Evolutionary conservation across 2,329 filamentous ascomycete species (phyloP).

Genomic region (Penicillium italicum): DNA sequence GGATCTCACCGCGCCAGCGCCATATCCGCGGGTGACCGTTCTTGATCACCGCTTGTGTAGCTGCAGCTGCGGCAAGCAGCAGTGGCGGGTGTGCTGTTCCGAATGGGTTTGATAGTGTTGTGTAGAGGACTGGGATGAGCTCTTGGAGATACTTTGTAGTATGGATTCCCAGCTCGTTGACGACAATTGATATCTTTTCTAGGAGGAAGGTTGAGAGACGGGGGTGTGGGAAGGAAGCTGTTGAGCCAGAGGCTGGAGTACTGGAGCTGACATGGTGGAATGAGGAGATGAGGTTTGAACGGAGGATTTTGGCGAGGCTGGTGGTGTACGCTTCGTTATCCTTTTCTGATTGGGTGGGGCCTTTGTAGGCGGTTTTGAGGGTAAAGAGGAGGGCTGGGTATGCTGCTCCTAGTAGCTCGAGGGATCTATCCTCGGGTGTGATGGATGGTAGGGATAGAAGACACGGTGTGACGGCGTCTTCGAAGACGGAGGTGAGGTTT

Average conservation of each 20-base stretch:
- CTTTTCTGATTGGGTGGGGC: slow-evolving; percentile 21
- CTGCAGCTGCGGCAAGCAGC: slow-evolving; percentile 51
- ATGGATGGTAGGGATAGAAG: slow-evolving; percentile 73
- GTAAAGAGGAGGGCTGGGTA: slow-evolving; percentile 66
- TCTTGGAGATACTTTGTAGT: slow-evolving; percentile 51
- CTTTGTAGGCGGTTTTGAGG: slow-evolving; percentile 43
- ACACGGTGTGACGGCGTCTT: slow-evolving; percentile 54
- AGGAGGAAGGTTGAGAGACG: slow-evolving; percentile 49
- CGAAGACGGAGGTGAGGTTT: slow-evolving; percentile 45
- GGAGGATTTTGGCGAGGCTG: slow-evolving; percentile 29
- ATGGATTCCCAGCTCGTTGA: slow-evolving; percentile 36
- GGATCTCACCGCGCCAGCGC: slow-evolving; percentile 60
- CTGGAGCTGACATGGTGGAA: slow-evolving; percentile 48
- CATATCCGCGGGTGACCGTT: slow-evolving; percentile 68
- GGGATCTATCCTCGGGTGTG: slow-evolving; percentile 68
- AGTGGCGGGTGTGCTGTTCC: slow-evolving; percentile 53
- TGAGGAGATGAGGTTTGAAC: slow-evolving; percentile 36
- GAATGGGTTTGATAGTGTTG: slow-evolving; percentile 67
- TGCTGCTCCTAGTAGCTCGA: slow-evolving; percentile 59
- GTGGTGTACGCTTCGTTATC: slow-evolving; percentile 24
- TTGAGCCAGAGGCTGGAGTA: slow-evolving; percentile 41
- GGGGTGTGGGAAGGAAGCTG: slow-evolving; percentile 43
- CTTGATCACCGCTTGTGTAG: slow-evolving; percentile 57
- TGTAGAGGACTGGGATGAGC: slow-evolving; percentile 63
- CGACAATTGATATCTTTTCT: slow-evolving; percentile 25